Evolutionary conservation across 2,329 filamentous ascomycete species (phyloP).

Genomic region (Dothistroma pini): DNA sequence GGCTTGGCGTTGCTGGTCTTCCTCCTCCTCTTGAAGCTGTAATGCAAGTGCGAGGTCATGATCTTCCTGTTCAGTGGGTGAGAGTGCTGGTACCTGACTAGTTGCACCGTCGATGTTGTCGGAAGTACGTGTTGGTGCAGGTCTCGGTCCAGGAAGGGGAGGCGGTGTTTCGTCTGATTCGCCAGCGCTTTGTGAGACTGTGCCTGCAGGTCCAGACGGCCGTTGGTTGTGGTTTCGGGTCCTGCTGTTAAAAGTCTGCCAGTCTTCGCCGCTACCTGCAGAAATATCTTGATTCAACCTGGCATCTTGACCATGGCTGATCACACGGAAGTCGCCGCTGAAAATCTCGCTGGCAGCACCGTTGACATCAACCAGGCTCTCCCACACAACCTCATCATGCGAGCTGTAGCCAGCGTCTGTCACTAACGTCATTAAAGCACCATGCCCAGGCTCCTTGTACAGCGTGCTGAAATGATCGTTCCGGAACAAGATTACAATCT

Average conservation of each 20-base stretch:
- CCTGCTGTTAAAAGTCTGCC: constrained; percentile 54
- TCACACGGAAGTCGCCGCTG: constrained; percentile 82
- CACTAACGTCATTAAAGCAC: constrained; percentile 75
- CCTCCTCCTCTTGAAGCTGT: constrained; percentile 92
- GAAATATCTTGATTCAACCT: constrained; percentile 25
- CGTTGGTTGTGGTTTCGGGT: constrained; percentile 28
- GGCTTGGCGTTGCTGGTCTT: constrained; percentile 65
- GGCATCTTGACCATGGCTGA: constrained; percentile 56
- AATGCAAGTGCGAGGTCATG: constrained; percentile 80
- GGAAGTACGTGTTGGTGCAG: constrained; percentile 9
- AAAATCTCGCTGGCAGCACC: constrained; percentile 80
- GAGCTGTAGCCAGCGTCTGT: constrained; percentile 87
- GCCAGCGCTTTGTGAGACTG: constrained; percentile 6
- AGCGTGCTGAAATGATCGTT: constrained; percentile 97
- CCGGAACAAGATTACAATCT: constrained; percentile 86
- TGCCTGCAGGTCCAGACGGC: constrained; percentile 7
- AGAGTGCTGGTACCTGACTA: neutral
- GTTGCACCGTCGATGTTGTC: neutral
- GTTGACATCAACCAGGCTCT: constrained; percentile 83
- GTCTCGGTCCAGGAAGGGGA: constrained; percentile 28
- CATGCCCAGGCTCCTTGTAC: constrained; percentile 78
- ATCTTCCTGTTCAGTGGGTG: constrained; percentile 71
- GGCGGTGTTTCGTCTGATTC: constrained; percentile 20
- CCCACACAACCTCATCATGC: constrained; percentile 93
- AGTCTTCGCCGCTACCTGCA: constrained; percentile 42